Evolutionary conservation across 257 asterid genomes (phyloP).

Genomic region (Agastache rugosa): DNA sequence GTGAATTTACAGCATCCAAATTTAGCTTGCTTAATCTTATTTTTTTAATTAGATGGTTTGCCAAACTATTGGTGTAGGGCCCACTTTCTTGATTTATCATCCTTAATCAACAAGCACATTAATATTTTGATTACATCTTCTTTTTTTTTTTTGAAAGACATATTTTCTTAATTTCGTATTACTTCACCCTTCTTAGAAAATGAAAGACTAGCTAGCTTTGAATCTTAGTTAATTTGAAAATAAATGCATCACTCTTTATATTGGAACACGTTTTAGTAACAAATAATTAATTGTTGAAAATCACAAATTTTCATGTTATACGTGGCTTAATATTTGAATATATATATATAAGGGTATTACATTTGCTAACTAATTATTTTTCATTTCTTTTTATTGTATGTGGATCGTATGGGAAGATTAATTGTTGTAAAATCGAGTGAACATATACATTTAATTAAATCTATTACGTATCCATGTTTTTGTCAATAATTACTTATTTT

Average conservation of each 20-base stretch:
- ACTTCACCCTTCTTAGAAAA: background rate
- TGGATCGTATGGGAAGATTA: background rate
- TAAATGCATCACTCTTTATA: background rate
- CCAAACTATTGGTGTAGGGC: background rate
- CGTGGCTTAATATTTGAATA: too few species aligned
- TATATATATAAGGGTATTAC: too few species aligned
- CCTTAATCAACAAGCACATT: background rate
- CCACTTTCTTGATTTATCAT: background rate
- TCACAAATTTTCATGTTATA: too few species aligned
- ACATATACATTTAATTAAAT: background rate
- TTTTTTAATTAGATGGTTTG: slow-evolving; percentile 4
- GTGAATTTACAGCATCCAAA: slow-evolving; percentile 42
- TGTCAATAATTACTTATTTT: background rate
- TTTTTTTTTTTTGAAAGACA: background rate
- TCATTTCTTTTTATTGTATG: background rate
- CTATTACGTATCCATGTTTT: background rate
- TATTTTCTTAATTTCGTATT: background rate
- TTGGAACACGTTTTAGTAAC: background rate
- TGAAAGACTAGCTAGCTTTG: background rate
- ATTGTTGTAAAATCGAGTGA: background rate
- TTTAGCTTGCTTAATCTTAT: slow-evolving; percentile 21
- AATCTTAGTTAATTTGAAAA: background rate
- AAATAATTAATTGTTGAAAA: too few species aligned
- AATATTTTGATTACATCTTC: background rate
- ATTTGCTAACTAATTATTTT: background rate